phyloP scores from a whole-genome alignment of 768 basidiomycete genomes.

The Asterophora lycoperdoides region DNA sequence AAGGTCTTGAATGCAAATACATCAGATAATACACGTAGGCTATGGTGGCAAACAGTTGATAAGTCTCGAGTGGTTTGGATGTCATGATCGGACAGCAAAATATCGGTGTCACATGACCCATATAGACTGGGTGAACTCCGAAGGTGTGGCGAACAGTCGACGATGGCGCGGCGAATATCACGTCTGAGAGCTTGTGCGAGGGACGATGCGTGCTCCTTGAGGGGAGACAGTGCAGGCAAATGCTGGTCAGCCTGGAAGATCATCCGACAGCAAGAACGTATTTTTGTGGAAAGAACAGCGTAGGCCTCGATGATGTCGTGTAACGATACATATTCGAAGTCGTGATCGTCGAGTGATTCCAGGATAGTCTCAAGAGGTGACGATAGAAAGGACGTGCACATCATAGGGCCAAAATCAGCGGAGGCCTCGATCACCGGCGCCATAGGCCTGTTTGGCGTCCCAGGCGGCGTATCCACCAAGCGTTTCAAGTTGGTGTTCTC shows the following conservation, averaged over 20 bases:
- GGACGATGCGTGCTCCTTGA: constrained; percentile 29
- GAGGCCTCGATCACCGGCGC: neutral
- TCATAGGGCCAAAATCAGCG: constrained; percentile 8
- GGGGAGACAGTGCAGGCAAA: constrained; percentile 22
- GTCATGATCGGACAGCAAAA: constrained; percentile 28
- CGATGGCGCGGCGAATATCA: constrained; percentile 44
- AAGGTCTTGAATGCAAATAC: constrained; percentile 47
- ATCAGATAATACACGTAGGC: constrained; percentile 47
- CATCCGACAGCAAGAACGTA: constrained; percentile 28
- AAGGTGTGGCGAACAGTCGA: constrained; percentile 27
- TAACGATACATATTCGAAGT: constrained; percentile 31
- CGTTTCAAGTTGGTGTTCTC: neutral
- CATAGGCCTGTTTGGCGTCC: neutral
- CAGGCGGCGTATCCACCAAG: neutral
- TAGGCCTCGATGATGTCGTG: constrained; percentile 66
- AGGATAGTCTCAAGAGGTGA: constrained; percentile 45
- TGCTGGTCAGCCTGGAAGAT: constrained; percentile 15
- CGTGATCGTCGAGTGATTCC: constrained; percentile 38
- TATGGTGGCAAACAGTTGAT: constrained; percentile 46
- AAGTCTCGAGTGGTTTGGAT: constrained; percentile 37
- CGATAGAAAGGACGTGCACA: constrained; percentile 26
- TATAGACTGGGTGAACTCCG: constrained; percentile 7
- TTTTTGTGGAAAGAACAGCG: constrained; percentile 41
- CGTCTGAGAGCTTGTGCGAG: constrained; percentile 44
- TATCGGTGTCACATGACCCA: constrained; percentile 19